These are phyloP conservation scores for Ormosia emarginata DNA, from an alignment of 306 rosid species.

Conservation along the genomic window DNA sequence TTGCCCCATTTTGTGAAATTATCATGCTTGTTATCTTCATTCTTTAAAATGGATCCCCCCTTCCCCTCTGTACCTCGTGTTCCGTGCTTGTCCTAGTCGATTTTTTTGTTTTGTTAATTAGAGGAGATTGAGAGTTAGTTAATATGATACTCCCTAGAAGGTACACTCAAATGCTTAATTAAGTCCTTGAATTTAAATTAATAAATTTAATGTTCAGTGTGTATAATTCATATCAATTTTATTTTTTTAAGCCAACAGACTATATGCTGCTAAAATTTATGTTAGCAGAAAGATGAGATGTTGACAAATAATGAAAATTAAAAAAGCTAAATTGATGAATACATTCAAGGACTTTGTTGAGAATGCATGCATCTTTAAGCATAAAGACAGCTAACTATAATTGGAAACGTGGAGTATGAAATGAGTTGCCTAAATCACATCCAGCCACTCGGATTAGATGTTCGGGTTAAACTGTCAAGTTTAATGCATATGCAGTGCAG, in stretches of 20 bases:
- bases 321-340: not conserved
- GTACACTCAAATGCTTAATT: not conserved
- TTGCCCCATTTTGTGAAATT: not conserved
- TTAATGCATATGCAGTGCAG: not conserved
- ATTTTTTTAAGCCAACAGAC: not conserved
- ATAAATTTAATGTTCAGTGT: not conserved
- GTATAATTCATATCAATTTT: not conserved
- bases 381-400: not conserved
- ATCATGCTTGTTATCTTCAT: not conserved
- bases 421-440: not conserved
- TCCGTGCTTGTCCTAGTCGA: not conserved
- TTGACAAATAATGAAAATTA: not conserved
- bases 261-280: not conserved
- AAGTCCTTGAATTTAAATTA: not conserved
- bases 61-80: not conserved
- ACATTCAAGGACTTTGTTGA: not conserved
- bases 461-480: not conserved
- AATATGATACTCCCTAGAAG: not conserved
- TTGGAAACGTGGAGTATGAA: not conserved
- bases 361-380: not conserved
- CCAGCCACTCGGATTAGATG: not conserved
- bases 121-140: not conserved
- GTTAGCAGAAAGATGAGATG: not conserved
- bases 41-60: not conserved
- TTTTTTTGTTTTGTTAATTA: not conserved